A percentile compares a stretch with the other conserved stretches of the same genome.
Conservation (phyloP, 2,329 filamentous ascomycete species). For the Colletotrichum acutatum region DNA sequence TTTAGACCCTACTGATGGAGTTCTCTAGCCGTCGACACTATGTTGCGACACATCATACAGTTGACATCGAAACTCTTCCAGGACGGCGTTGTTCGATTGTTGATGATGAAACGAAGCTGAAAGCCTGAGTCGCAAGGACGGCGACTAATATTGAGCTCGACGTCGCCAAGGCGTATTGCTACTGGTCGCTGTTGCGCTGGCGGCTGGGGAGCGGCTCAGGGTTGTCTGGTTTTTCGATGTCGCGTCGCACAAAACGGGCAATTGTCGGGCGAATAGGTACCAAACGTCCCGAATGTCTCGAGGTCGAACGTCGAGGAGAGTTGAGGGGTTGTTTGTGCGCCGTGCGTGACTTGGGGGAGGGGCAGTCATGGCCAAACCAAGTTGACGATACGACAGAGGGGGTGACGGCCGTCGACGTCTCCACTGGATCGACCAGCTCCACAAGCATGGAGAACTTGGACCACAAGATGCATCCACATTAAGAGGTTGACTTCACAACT, state of each 20-base stretch:
- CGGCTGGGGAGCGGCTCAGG: neutral
- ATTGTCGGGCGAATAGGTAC: conserved; percentile 2
- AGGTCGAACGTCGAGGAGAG: neutral
- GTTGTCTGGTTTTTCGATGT: neutral
- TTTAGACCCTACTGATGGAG: conserved; percentile 9
- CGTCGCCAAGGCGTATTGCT: neutral
- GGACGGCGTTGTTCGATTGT: neutral
- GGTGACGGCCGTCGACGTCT: conserved; percentile 19
- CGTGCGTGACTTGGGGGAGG: conserved; percentile 30
- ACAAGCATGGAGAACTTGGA: conserved; percentile 24
- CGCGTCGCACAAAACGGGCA: conserved; percentile 14
- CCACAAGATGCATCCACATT: conserved; percentile 9
- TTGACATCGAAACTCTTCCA: neutral
- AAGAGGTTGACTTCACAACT: conserved; percentile 1
- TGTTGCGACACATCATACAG: conserved; percentile 22
- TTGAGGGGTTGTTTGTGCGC: conserved; percentile 24
- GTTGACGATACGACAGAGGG: conserved; percentile 31
- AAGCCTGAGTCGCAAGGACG: neutral
- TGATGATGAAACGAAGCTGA: neutral
- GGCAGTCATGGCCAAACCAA: conserved; percentile 18
- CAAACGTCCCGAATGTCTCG: conserved; percentile 6
- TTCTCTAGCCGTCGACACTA: conserved; percentile 7
- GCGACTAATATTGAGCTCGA: neutral
- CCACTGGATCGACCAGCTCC: conserved; percentile 33
- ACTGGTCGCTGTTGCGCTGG: neutral